These are phyloP conservation scores for Melaleuca alternifolia DNA, from an alignment of 345 rosid genomes.

Conservation along the genomic window DNA sequence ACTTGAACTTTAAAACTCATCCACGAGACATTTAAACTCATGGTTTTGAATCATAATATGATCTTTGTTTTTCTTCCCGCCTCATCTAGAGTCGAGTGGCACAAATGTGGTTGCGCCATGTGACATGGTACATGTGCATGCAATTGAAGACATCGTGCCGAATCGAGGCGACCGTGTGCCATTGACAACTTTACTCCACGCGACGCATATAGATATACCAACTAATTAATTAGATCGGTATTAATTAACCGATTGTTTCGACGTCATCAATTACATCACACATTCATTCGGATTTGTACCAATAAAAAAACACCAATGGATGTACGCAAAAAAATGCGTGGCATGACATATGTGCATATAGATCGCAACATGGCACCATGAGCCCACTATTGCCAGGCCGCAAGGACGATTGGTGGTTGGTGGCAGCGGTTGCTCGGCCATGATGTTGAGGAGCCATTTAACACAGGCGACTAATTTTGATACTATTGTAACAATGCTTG, in stretches of 20 bases:
- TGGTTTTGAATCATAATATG: background rate
- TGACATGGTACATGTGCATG: background rate
- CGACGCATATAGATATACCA: background rate
- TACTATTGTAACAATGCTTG: background rate
- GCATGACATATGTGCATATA: background rate
- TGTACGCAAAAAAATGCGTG: background rate
- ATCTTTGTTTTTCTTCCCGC: background rate
- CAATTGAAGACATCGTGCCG: background rate
- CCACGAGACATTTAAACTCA: background rate
- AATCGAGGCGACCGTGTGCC: background rate
- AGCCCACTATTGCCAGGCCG: accelerated
- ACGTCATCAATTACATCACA: background rate
- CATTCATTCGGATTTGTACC: accelerated
- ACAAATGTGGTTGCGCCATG: background rate
- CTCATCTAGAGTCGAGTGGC: background rate
- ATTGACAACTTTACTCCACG: background rate
- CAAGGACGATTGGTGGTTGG: no score
- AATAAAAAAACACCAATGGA: background rate
- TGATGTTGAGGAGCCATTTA: no score
- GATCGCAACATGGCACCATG: accelerated
- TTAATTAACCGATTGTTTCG: background rate
- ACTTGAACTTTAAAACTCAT: background rate
- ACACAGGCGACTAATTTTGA: background rate
- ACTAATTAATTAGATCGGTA: background rate
- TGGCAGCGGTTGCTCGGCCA: no score